Evolutionary conservation across 768 basidiomycete species (phyloP), one percentile per base, ranked within the genome.

Genomic region (Lepiota venenata): DNA sequence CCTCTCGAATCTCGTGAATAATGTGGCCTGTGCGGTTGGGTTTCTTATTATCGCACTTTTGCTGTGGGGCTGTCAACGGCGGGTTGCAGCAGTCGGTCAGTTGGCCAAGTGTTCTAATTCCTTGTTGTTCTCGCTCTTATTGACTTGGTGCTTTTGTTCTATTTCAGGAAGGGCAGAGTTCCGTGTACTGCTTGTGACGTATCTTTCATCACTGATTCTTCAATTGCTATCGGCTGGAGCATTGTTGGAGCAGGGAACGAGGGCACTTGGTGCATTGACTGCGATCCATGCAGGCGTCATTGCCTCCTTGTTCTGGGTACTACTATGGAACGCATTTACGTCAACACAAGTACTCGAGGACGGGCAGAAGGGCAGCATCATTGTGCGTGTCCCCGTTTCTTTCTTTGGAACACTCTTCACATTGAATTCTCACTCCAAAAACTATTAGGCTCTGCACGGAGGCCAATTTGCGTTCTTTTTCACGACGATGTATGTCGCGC

Each of bases 321-420:
- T 89, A 53, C 69, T 87, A 22, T 87, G 73, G 21, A 87, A 85
- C 63, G 84, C 76, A 8, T 65, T 87, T 53, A 74, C 88, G 36
- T 80, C 83, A 39, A 86, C 84, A 14, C 93, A 95, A 66, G 60
- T 91, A 44, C 84, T 94, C 46, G 92, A 93, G 66, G 92, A 87
- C 61, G 92, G 90, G 10, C 86, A 87, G 1, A 69, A 82, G 14
- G 79, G 76, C 60, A 75, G 81, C 38, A 55, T 86, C 47, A 66
- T 84, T 56, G 84, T 86, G 47, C 60, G 74, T 76, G 8, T 50
- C n/a, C n/a, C n/a, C n/a, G 25, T 25, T 25, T 25, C 25, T 25
- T 25, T 5, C 5, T 25, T 20, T 25, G 22, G 12, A 8, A n/a
- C 5, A 21, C 42, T 29, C 39, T 52, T 37, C 44, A 16, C 29